Conservation (phyloP, 2,329 filamentous ascomycete genomes). For the Fusarium sp. region DNA sequence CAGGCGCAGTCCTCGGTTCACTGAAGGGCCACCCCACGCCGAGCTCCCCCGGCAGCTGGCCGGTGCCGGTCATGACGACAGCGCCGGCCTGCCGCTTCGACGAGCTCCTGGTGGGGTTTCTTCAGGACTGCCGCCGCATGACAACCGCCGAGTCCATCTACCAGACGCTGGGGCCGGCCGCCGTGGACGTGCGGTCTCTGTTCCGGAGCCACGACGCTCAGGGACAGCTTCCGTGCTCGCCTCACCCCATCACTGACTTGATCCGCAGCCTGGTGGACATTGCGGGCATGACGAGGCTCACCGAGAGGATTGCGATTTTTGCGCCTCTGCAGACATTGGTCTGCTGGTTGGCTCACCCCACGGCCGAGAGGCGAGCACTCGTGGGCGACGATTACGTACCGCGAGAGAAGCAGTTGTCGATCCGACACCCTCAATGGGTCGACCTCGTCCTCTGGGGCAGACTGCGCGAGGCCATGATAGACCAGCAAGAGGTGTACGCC, state of each 20-base stretch:
- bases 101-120: slow-evolving; percentile 49
- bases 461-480: slow-evolving; percentile 50
- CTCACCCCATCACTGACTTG: slow-evolving; percentile 47
- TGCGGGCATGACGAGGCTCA: slow-evolving; percentile 42
- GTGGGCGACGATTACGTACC: slow-evolving; percentile 41
- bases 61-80: slow-evolving; percentile 48
- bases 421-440: slow-evolving; percentile 49
- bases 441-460: slow-evolving; percentile 48
- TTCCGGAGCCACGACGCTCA: slow-evolving; percentile 42
- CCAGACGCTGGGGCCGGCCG: slow-evolving; percentile 48
- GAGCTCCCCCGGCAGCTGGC: slow-evolving; percentile 43
- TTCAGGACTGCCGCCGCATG: slow-evolving; percentile 51
- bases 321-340: slow-evolving; percentile 47
- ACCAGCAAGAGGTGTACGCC: slow-evolving; percentile 51
- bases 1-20: slow-evolving; percentile 49
- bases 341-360: slow-evolving; percentile 47
- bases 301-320: slow-evolving; percentile 49
- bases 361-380: slow-evolving; percentile 44
- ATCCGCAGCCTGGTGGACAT: slow-evolving; percentile 46
- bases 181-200: slow-evolving; percentile 49
- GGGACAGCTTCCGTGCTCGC: slow-evolving; percentile 39
- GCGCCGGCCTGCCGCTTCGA: slow-evolving; percentile 49
- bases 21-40: slow-evolving; percentile 40
- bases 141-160: slow-evolving; percentile 43
- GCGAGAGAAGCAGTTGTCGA: slow-evolving; percentile 43